Conservation (phyloP, 169 alveolate genomes). For the Plasmodium reichenowi region DNA sequence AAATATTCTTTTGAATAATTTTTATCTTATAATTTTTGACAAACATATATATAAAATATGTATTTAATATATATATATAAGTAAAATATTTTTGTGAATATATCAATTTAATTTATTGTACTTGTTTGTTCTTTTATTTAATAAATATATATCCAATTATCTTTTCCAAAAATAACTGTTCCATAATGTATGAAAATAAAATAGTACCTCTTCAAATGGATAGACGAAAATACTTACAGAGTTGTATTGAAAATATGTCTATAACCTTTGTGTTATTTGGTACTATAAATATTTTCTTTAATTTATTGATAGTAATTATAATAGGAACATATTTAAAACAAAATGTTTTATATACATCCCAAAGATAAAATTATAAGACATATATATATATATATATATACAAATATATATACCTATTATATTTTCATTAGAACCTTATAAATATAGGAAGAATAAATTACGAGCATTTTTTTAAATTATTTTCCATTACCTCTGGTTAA, state of each 20-base stretch:
- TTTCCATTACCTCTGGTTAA: conserved; percentile 50
- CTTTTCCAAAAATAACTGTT: conserved; percentile 1
- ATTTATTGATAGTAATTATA: conserved; percentile 20
- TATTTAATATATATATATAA: conserved; percentile 2
- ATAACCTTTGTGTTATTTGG: conserved; percentile 55
- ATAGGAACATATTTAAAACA: background rate
- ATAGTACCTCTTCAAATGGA: conserved; percentile 25
- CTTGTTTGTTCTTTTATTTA: conserved; percentile 10
- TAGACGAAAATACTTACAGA: conserved; percentile 11
- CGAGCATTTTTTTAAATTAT: conserved; percentile 29
- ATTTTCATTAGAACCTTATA: conserved; percentile 22
- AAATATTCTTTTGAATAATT: too few relatives aligned
- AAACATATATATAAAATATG: background rate
- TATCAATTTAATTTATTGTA: conserved; percentile 2
- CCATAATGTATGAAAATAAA: conserved; percentile 42
- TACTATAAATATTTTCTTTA: conserved; percentile 22
- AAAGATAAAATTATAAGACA: background rate
- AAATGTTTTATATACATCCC: background rate
- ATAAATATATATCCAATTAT: conserved; percentile 38
- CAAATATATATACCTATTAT: background rate
- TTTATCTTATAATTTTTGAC: too few relatives aligned
- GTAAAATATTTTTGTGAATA: background rate
- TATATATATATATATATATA: background rate
- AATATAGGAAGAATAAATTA: conserved; percentile 9
- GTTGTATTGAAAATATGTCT: conserved; percentile 58